A percentile compares a stretch with the other conserved stretches of the same genome.
Evolutionary conservation across 495 filamentous ascomycete genomes (phyloP).

Genomic region (Aspergillus egyptiacus): DNA sequence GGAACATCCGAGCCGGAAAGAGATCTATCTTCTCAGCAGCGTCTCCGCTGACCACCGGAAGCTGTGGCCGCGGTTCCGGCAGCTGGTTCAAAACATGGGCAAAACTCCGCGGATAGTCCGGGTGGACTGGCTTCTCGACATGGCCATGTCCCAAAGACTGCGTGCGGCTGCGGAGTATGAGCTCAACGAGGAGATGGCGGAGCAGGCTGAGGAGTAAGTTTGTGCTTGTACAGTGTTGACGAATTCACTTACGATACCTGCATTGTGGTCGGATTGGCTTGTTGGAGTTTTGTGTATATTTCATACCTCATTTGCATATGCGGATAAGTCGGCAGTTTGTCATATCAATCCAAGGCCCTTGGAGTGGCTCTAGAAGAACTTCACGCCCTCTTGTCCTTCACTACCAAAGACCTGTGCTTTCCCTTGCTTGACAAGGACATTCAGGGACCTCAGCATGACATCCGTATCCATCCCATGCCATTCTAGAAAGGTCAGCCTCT

Average conservation of each 20-base stretch:
- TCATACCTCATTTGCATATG: constrained; percentile 10
- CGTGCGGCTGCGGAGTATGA: constrained; percentile 59
- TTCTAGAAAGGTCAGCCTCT: constrained; percentile 45
- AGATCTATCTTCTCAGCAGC: constrained; percentile 72
- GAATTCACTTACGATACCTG: constrained; percentile 1
- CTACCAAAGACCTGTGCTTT: constrained; percentile 88
- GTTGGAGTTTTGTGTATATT: constrained; percentile 14
- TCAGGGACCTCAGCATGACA: constrained; percentile 69
- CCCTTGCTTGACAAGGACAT: constrained; percentile 75
- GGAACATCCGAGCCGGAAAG: constrained; percentile 55
- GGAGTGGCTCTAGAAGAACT: constrained; percentile 71
- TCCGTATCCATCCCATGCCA: constrained; percentile 85
- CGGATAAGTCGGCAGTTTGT: constrained; percentile 4
- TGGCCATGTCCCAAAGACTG: constrained; percentile 78
- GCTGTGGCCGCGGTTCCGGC: constrained; percentile 74
- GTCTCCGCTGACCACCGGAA: constrained; percentile 56
- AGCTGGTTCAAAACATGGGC: constrained; percentile 63
- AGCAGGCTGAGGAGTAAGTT: constrained; percentile 23
- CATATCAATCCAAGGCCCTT: neutral
- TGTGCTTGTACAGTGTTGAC: neutral
- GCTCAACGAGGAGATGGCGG: constrained; percentile 33
- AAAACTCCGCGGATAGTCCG: constrained; percentile 71
- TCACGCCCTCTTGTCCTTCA: constrained; percentile 83
- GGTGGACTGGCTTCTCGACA: constrained; percentile 82
- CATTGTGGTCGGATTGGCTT: neutral